A percentile compares a stretch with the other conserved stretches of the same genome.
These are phyloP conservation scores for Aspergillus floridensis DNA, from an alignment of 2,329 filamentous ascomycete species.

Conservation along the genomic window DNA sequence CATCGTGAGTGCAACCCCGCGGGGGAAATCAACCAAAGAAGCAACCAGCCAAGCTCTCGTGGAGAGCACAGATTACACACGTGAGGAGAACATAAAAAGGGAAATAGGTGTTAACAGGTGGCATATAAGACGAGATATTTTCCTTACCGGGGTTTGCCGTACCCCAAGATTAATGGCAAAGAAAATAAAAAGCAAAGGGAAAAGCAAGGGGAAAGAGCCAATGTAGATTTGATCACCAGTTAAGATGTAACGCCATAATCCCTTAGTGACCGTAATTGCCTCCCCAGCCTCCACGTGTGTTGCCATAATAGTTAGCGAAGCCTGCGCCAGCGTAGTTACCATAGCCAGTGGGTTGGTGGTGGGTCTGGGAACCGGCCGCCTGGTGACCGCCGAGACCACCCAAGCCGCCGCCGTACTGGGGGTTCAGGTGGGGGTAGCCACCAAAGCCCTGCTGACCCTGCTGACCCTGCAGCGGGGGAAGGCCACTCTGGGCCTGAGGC, in stretches of 20 bases:
- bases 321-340: slow-evolving; percentile 43
- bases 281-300: slow-evolving; percentile 46
- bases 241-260: slow-evolving; percentile 26
- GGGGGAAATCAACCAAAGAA: slow-evolving; percentile 22
- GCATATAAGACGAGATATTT: slow-evolving; percentile 15
- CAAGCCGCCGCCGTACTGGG: slow-evolving; percentile 53
- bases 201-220: slow-evolving; percentile 27
- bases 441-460: slow-evolving; percentile 56
- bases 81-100: slow-evolving; percentile 28
- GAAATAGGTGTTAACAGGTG: slow-evolving; percentile 13
- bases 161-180: slow-evolving; percentile 19
- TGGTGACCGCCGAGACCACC: slow-evolving; percentile 44
- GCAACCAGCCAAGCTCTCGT: slow-evolving; percentile 38
- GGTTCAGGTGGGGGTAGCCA: slow-evolving; percentile 55
- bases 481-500: slow-evolving; percentile 48
- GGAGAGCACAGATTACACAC: slow-evolving; percentile 44
- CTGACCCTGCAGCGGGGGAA: slow-evolving; percentile 56
- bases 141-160: slow-evolving; percentile 10
- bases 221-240: slow-evolving; percentile 29
- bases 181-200: slow-evolving; percentile 26
- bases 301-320: slow-evolving; percentile 46
- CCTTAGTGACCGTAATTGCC: slow-evolving; percentile 48
- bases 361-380: slow-evolving; percentile 38
- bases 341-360: slow-evolving; percentile 43
- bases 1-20: slow-evolving; percentile 33